A percentile compares a stretch with the other conserved stretches of the same genome.
These are phyloP conservation scores for Leishmania major DNA, from an alignment of 208 protist genomes.

Conservation along the genomic window DNA sequence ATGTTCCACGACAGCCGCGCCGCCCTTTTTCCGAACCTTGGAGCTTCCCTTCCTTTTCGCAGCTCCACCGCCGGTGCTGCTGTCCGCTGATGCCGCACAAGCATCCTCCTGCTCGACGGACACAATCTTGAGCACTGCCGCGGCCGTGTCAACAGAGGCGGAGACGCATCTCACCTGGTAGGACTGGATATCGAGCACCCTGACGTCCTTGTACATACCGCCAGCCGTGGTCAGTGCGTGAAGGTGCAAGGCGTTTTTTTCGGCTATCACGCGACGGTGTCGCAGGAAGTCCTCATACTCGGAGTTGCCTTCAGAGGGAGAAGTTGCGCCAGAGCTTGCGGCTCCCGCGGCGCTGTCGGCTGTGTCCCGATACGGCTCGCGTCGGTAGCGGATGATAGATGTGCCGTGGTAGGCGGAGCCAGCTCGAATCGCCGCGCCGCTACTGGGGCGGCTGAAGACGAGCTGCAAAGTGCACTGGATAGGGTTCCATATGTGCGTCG, in stretches of 20 bases:
- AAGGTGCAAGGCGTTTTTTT: slow-evolving; percentile 46
- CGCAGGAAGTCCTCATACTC: slow-evolving; percentile 27
- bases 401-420: slow-evolving; percentile 55
- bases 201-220: slow-evolving; percentile 24
- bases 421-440: slow-evolving; percentile 13
- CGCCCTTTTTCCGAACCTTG: slow-evolving; percentile 7
- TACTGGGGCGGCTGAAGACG: slow-evolving; percentile 32
- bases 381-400: slow-evolving; percentile 56
- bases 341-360: neutral
- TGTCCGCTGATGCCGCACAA: neutral
- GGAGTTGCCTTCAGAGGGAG: neutral
- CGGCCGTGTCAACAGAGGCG: neutral
- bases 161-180: slow-evolving; percentile 42
- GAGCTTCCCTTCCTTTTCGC: neutral
- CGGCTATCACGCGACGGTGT: slow-evolving; percentile 8
- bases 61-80: neutral
- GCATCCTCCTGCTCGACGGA: slow-evolving; percentile 47
- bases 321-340: neutral
- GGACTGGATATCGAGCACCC: slow-evolving; percentile 38
- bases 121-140: slow-evolving; percentile 37
- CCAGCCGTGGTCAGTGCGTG: slow-evolving; percentile 45
- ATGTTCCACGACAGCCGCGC: neutral
- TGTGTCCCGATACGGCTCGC: slow-evolving; percentile 3
- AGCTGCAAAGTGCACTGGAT: slow-evolving; percentile 58
- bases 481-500: slow-evolving; percentile 39